Percentiles rank a stretch among this genome's conserved stretches.
phyloP scores from a whole-genome alignment of 139 green algal species.

The Asterochloris sp. region DNA sequence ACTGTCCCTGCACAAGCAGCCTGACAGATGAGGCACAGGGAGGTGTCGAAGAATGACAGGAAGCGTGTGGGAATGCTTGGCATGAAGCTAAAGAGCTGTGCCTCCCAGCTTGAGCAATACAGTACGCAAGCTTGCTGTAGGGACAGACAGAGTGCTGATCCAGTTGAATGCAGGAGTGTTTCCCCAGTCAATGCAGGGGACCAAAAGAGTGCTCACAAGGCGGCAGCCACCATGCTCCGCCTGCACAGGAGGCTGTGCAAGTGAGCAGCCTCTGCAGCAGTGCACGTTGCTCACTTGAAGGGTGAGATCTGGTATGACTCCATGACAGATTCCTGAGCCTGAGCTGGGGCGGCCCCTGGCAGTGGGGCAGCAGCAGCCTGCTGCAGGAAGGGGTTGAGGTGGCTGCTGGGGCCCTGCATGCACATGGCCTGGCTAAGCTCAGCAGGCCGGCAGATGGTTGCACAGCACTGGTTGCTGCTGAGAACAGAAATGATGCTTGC shows the following conservation, averaged over 20 bases:
- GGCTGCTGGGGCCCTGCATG: background rate
- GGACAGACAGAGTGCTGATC: background rate
- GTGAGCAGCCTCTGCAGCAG: background rate
- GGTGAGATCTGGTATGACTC: constrained; percentile 75
- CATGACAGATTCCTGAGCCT: background rate
- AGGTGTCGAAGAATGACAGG: background rate
- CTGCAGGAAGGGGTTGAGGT: background rate
- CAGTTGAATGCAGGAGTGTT: no score
- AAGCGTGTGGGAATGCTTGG: background rate
- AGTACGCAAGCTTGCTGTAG: background rate
- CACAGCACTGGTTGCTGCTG: background rate
- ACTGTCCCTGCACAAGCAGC: constrained; percentile 22
- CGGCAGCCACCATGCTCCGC: background rate
- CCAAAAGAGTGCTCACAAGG: background rate
- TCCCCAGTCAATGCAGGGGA: background rate
- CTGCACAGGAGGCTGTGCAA: background rate
- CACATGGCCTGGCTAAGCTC: background rate
- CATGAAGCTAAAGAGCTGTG: background rate
- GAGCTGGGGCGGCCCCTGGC: constrained; percentile 27
- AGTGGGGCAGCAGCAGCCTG: background rate
- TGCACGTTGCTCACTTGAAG: constrained; percentile 52
- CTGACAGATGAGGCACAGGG: background rate
- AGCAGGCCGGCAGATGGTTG: background rate
- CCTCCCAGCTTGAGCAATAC: background rate
- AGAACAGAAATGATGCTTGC: background rate